Evolutionary conservation across 176 grass and related monocot species (phyloP), one percentile per base, ranked within the genome.

Genomic region (Phoenix roebelenii): DNA sequence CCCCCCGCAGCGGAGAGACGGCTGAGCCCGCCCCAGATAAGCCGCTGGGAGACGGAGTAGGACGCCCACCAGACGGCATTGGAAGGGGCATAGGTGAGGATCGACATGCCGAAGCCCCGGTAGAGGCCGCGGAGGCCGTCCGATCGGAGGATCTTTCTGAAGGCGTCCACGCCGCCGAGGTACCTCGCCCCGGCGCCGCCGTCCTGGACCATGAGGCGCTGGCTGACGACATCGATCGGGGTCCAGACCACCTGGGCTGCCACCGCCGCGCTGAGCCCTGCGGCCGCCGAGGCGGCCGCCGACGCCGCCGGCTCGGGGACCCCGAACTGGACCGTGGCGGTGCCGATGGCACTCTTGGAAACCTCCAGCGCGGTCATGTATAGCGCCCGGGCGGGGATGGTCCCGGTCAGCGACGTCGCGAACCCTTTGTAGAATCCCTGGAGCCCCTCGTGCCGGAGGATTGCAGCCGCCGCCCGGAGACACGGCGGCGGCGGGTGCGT

Each of bases 241-340:
- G 93, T 98, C 93, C 93, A 98, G 23, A 98, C 79, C 6, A 98
- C 72, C 73, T 98, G 93, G n/a, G 93, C 93, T 4, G 93, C 93
- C 1, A 98, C 57, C 54, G 87, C 93, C 3, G 93, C 93, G 15
- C 78, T 82, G 10, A 98, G 58, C 1, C 93, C 93, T 0, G 67
- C 93, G 0, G 84, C 81, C 0, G 93, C 93, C 7, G 87, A 91
- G 66, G 93, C 87, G 10, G 76, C 78, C 0, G 93, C 80, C 0
- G 93, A 74, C 4, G 93, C 81, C 0, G 81, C 76, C 0, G 93
- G 81, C 73, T 98, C 93, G 0, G 84, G 57, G 5, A 88, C 76
- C n/a, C 93, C 93, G 16, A 88, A 54, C 1, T 79, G 75, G 15
- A 92, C 23, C 0, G 93, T 78, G n/a, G 87, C 79, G 16, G 93